Evolutionary conservation across 352 stramenopile species (phyloP).

Genomic region (Pythium myriotylum): DNA sequence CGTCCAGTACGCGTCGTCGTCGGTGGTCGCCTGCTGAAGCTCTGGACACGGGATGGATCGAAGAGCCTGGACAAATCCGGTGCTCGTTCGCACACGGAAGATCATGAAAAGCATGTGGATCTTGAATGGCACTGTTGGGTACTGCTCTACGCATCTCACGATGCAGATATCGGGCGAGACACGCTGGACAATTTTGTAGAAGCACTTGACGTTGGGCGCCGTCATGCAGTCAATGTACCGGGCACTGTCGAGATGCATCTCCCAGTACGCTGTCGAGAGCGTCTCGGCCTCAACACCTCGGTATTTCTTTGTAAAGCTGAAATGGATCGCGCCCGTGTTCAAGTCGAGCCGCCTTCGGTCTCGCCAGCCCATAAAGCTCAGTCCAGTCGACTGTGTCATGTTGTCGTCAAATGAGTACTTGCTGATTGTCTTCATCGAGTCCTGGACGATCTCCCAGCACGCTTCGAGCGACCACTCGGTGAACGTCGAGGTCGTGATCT

Average conservation of each 20-base stretch:
- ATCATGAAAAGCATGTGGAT: conserved; percentile 22
- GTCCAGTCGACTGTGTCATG: conserved; percentile 4
- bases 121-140: conserved; percentile 1
- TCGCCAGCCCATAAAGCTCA: conserved; percentile 19
- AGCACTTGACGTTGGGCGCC: conserved; percentile 10
- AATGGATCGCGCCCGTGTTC: conserved; percentile 8
- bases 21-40: conserved; percentile 9
- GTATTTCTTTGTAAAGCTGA: conserved; percentile 19
- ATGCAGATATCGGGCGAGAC: conserved; percentile 17
- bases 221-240: conserved; percentile 6
- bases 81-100: conserved; percentile 13
- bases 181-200: conserved; percentile 19
- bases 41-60: conserved; percentile 3
- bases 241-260: conserved; percentile 11
- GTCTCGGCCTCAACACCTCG: neutral
- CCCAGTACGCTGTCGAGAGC: conserved; percentile 6
- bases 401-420: conserved; percentile 6
- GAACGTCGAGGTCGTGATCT: conserved; percentile 1
- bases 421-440: conserved; percentile 5
- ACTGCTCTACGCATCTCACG: conserved; percentile 17
- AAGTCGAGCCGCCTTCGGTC: conserved; percentile 14
- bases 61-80: conserved; percentile 1
- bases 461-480: neutral
- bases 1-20: conserved; percentile 12
- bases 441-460: conserved; percentile 4